Evolutionary conservation across 331 rosid genomes (phyloP), one percentile per base, ranked within the genome.

Genomic region (Phaseolus coccineus): DNA sequence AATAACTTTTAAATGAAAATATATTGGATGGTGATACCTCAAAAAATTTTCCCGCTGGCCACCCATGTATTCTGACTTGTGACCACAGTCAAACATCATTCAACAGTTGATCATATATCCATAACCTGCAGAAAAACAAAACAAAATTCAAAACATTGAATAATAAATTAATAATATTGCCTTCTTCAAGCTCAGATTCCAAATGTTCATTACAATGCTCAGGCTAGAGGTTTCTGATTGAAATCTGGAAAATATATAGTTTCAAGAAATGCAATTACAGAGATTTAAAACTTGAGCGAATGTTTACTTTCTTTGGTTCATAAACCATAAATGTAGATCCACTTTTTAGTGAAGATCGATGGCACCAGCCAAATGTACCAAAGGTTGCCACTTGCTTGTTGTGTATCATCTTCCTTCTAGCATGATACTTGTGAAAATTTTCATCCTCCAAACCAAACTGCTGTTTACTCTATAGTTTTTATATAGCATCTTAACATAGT

Each of bases 41-140:
- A 87, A 87, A 82, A 91, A 89, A 46, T 86, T 90, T 51, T 90
- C 92, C 19, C 81, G 85, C 77, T 89, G 97, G 81, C 92, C 93
- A 83, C 88, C 96, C 90, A 86, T 47, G 87, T 82, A 84, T 57
- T 87, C 84, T 67, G 93, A 85, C 85, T 90, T 91, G 87, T 86
- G 75, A 83, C 90, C 73, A 62, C 88, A 76, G 79, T 91, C 96
- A 83, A 90, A 84, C 90, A 93, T 89, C 80, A 80, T 86, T 48
- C 62, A 87, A 66, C 73, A 85, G 73, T 83, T 44, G 87, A 81
- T 77, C 57, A 78, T 83, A 79, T 51, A 85, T 64, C 79, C 48
- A 62, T 27, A 80, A 56, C 79, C 98, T 89, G 86, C 81, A 87
- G 68, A 73, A 35, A 57, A 69, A 69, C 57, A 61, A 51, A 55